Evolutionary conservation across 768 basidiomycete genomes (phyloP).

Genomic region (Auricularia cornea): DNA sequence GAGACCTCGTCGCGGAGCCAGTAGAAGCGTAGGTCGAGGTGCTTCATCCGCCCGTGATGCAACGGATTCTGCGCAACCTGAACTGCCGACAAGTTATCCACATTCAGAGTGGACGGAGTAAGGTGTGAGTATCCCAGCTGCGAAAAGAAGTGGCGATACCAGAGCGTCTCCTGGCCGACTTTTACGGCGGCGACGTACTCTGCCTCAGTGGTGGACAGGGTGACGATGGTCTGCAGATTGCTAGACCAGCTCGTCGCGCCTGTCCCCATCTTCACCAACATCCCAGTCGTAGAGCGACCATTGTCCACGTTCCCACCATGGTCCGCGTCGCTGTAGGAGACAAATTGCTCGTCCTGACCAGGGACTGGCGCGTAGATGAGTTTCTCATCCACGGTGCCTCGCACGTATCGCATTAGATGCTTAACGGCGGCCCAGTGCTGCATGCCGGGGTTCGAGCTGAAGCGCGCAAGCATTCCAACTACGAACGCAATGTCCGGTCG

Average conservation of each 20-base stretch:
- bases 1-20: not conserved
- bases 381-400: not conserved
- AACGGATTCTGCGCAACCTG: not conserved
- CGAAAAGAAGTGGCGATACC: not conserved
- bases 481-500: slow-evolving; percentile 3
- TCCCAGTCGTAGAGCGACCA: not conserved
- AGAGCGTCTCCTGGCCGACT: not conserved
- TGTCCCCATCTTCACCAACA: not conserved
- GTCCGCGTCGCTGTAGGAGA: not conserved
- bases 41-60: slow-evolving; percentile 1
- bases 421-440: slow-evolving; percentile 5
- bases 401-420: slow-evolving; percentile 6
- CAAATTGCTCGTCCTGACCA: no score
- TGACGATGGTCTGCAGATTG: no score
- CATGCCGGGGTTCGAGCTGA: not conserved
- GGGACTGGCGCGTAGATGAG: not conserved
- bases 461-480: not conserved
- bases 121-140: not conserved
- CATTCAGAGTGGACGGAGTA: not conserved
- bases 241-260: no score
- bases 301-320: not conserved
- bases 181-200: no score
- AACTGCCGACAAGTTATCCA: not conserved
- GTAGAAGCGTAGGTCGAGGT: not conserved
- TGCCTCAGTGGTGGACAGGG: no score